These are phyloP conservation scores for Aureobasidium sp. DNA, from an alignment of 2,329 filamentous ascomycete genomes.

Conservation along the genomic window DNA sequence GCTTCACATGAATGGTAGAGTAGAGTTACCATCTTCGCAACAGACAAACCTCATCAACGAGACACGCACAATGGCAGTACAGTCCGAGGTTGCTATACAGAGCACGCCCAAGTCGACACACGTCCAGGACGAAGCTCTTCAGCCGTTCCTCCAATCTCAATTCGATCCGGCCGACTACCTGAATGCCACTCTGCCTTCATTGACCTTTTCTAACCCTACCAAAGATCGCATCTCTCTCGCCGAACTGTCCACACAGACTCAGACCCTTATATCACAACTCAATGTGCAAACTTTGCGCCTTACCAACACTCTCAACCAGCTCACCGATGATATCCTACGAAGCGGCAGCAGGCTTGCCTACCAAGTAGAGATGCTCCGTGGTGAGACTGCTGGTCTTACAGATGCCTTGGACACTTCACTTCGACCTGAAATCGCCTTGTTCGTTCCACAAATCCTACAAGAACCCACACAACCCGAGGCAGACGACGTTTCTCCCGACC, in stretches of 20 bases:
- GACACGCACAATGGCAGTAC: slow-evolving; percentile 9
- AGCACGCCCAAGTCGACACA: slow-evolving; percentile 43
- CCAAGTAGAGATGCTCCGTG: slow-evolving; percentile 86
- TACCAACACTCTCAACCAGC: slow-evolving; percentile 70
- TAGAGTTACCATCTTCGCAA: neutral
- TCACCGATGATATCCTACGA: slow-evolving; percentile 91
- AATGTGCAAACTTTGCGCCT: slow-evolving; percentile 81
- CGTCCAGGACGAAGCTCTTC: slow-evolving; percentile 62
- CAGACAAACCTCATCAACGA: neutral
- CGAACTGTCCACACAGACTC: slow-evolving; percentile 73
- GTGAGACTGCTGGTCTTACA: slow-evolving; percentile 71
- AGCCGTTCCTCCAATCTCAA: slow-evolving; percentile 62
- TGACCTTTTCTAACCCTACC: slow-evolving; percentile 42
- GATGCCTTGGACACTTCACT: slow-evolving; percentile 69
- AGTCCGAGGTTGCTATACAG: slow-evolving; percentile 8
- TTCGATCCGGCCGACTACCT: slow-evolving; percentile 84
- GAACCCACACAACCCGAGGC: slow-evolving; percentile 6
- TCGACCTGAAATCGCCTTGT: slow-evolving; percentile 61
- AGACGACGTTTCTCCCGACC: slow-evolving; percentile 9
- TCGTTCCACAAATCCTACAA: slow-evolving; percentile 37
- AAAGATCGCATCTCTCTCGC: slow-evolving; percentile 46
- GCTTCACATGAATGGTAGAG: neutral
- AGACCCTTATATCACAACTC: slow-evolving; percentile 76
- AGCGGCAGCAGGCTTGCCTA: slow-evolving; percentile 84
- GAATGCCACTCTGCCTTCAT: slow-evolving; percentile 65